These are phyloP conservation scores for Casaregolazyma suthepensis DNA, from an alignment of 1,139 yeast genomes.

Conservation along the genomic window DNA sequence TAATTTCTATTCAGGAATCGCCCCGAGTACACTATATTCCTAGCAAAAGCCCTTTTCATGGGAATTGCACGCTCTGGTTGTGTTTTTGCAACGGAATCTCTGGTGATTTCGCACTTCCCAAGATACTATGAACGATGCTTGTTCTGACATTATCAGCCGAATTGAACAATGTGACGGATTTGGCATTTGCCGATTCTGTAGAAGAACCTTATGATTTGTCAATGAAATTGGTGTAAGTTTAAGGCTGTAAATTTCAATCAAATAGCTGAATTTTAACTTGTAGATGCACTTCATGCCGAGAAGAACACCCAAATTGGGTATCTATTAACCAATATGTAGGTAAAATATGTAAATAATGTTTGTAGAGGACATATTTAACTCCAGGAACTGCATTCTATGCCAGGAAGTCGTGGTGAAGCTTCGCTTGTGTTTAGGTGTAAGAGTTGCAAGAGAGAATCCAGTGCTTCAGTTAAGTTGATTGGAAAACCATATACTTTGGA, in stretches of 20 bases:
- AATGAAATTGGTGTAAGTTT: slow-evolving; percentile 47
- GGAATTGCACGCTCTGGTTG: neutral
- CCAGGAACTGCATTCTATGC: slow-evolving; percentile 42
- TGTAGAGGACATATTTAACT: slow-evolving; percentile 4
- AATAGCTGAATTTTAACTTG: neutral
- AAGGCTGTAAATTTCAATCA: neutral
- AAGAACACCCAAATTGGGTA: slow-evolving; percentile 67
- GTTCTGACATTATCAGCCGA: slow-evolving; percentile 54
- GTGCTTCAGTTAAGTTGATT: slow-evolving; percentile 24
- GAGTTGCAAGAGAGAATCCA: slow-evolving; percentile 50
- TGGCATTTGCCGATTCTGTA: slow-evolving; percentile 58
- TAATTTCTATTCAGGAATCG: neutral
- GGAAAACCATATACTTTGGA: slow-evolving; percentile 32
- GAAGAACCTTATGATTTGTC: slow-evolving; percentile 65
- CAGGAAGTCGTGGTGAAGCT: slow-evolving; percentile 77
- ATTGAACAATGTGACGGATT: slow-evolving; percentile 54
- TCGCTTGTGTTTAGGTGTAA: slow-evolving; percentile 76
- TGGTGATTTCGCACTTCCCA: neutral
- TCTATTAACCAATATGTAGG: slow-evolving; percentile 55
- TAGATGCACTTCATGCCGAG: slow-evolving; percentile 73
- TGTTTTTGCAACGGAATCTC: neutral
- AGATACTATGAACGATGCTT: slow-evolving; percentile 27
- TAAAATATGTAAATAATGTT: neutral
- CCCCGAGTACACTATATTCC: neutral
- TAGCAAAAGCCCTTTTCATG: neutral